A percentile compares a stretch with the other conserved stretches of the same genome.
phyloP scores from a whole-genome alignment of 805 yeast genomes.

The Helenozyma baotianmanensis region DNA sequence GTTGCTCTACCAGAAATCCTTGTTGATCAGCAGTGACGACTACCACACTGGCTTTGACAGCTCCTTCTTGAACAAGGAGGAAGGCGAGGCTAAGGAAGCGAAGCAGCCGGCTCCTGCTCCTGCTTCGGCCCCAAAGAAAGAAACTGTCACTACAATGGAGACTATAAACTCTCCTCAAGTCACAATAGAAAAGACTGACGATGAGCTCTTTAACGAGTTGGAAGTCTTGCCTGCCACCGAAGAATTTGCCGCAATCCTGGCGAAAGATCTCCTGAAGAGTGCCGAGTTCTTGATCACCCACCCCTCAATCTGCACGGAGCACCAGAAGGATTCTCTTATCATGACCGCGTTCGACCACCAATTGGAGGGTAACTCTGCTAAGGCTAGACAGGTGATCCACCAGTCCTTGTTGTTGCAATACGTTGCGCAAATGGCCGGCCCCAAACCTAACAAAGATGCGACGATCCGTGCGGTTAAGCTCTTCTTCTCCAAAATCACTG shows the following conservation, averaged over 20 bases:
- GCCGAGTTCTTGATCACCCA: constrained; percentile 52
- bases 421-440: constrained; percentile 43
- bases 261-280: constrained; percentile 44
- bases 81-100: constrained; percentile 18
- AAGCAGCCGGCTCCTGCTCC: background rate
- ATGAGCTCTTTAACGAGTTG: constrained; percentile 44
- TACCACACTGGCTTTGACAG: constrained; percentile 88
- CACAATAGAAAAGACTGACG: constrained; percentile 10
- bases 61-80: constrained; percentile 67
- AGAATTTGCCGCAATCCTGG: constrained; percentile 56
- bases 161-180: constrained; percentile 24
- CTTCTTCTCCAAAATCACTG: constrained; percentile 62
- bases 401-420: constrained; percentile 81
- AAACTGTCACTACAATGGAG: constrained; percentile 27
- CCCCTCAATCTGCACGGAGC: constrained; percentile 67
- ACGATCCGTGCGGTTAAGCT: constrained; percentile 47
- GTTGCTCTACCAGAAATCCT: constrained; percentile 63
- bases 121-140: constrained; percentile 3
- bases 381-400: constrained; percentile 65
- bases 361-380: constrained; percentile 51
- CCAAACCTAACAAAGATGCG: constrained; percentile 24
- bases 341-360: constrained; percentile 90
- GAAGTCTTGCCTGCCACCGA: constrained; percentile 59
- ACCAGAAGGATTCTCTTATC: constrained; percentile 86
- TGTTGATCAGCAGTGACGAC: constrained; percentile 85